Conservation (phyloP, 345 rosid species). For the Populus deltoides region DNA sequence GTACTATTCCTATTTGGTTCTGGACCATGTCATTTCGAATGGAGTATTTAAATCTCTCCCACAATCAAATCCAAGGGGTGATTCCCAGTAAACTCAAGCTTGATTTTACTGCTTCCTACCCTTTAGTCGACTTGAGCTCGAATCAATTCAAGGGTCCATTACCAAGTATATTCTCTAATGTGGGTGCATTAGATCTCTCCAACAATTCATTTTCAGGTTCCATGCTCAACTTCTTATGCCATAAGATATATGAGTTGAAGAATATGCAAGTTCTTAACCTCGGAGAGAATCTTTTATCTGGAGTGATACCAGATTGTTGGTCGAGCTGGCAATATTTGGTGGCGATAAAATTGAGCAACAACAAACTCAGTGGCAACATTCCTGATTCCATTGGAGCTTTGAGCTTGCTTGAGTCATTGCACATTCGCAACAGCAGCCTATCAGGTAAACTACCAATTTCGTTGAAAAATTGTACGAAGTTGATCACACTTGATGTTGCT, state of each 20-base stretch:
- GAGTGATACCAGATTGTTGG: slow-evolving; percentile 21
- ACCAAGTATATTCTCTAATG: not conserved
- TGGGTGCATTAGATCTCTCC: not conserved
- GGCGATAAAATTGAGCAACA: not conserved
- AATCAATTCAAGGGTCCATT: slow-evolving; percentile 1
- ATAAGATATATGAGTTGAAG: not conserved
- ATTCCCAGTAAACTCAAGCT: not conserved
- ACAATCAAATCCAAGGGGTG: not conserved
- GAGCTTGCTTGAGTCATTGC: not conserved
- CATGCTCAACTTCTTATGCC: not conserved
- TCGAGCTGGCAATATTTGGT: not conserved
- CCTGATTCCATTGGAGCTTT: slow-evolving; percentile 8
- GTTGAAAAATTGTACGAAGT: not conserved
- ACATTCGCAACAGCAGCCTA: slow-evolving; percentile 1
- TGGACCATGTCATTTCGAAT: not conserved
- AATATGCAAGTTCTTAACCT: not conserved
- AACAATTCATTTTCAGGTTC: slow-evolving; percentile 15
- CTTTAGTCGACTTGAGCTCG: slow-evolving; percentile 5
- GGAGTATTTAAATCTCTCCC: not conserved
- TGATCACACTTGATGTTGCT: not conserved
- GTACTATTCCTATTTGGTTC: slow-evolving; percentile 5
- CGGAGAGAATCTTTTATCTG: not conserved
- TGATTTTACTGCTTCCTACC: not conserved
- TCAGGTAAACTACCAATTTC: slow-evolving; percentile 6
- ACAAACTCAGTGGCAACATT: slow-evolving; percentile 1